Evolutionary conservation across 805 yeast genomes (phyloP), one percentile per base, ranked within the genome.

Genomic region (Nematodospora valgi): DNA sequence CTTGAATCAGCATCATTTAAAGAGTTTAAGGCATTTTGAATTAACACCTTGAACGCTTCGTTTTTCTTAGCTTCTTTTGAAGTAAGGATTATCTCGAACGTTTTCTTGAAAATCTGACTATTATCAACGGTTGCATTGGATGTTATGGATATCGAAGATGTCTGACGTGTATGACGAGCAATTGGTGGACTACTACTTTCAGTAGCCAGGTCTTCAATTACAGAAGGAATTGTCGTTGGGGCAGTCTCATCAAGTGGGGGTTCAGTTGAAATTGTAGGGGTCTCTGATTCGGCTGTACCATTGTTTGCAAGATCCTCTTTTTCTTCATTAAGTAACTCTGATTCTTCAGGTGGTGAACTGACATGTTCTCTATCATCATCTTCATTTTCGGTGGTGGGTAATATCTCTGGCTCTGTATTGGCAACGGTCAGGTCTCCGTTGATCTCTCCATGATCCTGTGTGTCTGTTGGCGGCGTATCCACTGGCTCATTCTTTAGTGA

Each of bases 51-150:
- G 35, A 75, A 50, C 17, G 49, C 53, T 26, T 64, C 70, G 41
- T 72, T 65, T 47, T 73, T 74, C 47, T 72, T 75, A 30, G 79
- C 77, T 27, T 83, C 93, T 48, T 80, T 82, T 40, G 76, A 71
- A 22, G 55, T 66, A 26, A 74, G 54, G 43, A 85, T 78, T 11
- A 63, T 47, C 39, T 79, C 78, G 43, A 85, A 70, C 2, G 87
- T 76, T 35, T 70, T 70, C 44, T 71, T 75, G 46, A 83, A 56
- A 7, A 54, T 44, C 20, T 43, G 49, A 11, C 48, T 32, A 30
- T 54, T 52, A 34, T 54, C 59, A 8, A 54, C 56, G 4, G 48
- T 45, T 4, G 54, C 51, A 30, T 27, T 40, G 2, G 51, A 39
- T 17, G 30, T 24, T 3, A 45, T 24, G 5, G 56, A 51, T n/a